Conservation (phyloP, 108 stramenopile species). For the Epipyxis sp. region DNA sequence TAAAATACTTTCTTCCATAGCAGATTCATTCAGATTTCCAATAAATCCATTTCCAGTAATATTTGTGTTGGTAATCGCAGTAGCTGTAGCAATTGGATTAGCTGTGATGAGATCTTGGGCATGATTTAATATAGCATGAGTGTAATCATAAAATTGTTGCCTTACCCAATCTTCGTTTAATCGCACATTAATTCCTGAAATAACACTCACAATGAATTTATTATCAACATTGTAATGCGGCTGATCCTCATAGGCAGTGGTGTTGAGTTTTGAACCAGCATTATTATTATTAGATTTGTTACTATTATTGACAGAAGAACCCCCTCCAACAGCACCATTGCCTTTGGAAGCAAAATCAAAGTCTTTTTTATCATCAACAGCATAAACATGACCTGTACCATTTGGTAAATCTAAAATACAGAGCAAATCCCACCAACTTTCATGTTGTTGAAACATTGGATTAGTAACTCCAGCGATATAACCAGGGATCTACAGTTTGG, state of each 20-base stretch:
- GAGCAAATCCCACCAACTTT: slow-evolving; percentile 52
- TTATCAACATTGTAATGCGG: slow-evolving; percentile 3
- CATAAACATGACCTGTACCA: not conserved
- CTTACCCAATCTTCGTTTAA: slow-evolving; percentile 22
- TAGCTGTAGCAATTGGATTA: no score
- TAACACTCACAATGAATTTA: not conserved
- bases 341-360: not conserved
- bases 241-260: not conserved
- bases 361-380: slow-evolving; percentile 21
- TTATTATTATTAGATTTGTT: not conserved
- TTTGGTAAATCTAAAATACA: slow-evolving; percentile 37
- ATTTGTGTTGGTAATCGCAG: no score
- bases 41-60: not conserved
- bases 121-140: not conserved
- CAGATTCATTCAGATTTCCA: no score
- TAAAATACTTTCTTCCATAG: no score
- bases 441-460: slow-evolving; percentile 50
- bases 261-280: not conserved
- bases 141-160: slow-evolving; percentile 24
- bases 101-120: no score
- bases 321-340: not conserved
- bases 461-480: slow-evolving; percentile 54
- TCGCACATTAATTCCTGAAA: not conserved
- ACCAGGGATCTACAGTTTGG: slow-evolving; percentile 36
- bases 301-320: not conserved